Evolutionary conservation across 176 grass and related monocot species (phyloP).

Genomic region (bread wheat (Triticum aestivum)): DNA sequence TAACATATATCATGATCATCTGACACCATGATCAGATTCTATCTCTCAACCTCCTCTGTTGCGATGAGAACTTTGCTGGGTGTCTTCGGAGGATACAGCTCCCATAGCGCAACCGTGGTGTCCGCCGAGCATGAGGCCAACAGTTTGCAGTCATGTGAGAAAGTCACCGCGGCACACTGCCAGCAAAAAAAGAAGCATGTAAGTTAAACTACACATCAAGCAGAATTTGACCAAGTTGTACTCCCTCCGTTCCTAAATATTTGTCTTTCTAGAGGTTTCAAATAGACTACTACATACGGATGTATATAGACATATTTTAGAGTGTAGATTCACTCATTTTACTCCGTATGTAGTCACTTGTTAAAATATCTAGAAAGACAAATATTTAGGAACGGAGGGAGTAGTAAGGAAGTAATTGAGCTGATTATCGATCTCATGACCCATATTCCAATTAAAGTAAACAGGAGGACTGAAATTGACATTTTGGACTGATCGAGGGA

Average conservation of each 20-base stretch:
- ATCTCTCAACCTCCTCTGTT: background rate
- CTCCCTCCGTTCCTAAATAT: too few relatives aligned
- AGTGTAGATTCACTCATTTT: too few relatives aligned
- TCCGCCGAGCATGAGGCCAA: constrained; percentile 90
- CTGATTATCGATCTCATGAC: background rate
- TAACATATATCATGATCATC: background rate
- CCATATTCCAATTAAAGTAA: background rate
- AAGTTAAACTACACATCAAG: background rate
- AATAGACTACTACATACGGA: too few relatives aligned
- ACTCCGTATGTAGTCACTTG: too few relatives aligned
- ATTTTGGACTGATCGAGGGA: background rate
- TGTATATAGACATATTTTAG: too few relatives aligned
- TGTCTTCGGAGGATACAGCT: constrained; percentile 69
- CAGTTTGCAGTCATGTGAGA: constrained; percentile 72
- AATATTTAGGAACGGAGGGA: too few relatives aligned
- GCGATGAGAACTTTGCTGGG: background rate
- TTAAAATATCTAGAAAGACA: too few relatives aligned
- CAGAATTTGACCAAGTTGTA: background rate
- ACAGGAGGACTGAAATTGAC: background rate
- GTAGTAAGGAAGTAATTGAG: background rate
- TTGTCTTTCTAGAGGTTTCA: too few relatives aligned
- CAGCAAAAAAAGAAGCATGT: background rate
- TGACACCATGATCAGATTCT: background rate
- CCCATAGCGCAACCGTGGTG: constrained; percentile 73
- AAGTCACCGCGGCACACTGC: constrained; percentile 78